Evolutionary conservation across 2,329 filamentous ascomycete genomes (phyloP).

Genomic region (Cercospora beticola): DNA sequence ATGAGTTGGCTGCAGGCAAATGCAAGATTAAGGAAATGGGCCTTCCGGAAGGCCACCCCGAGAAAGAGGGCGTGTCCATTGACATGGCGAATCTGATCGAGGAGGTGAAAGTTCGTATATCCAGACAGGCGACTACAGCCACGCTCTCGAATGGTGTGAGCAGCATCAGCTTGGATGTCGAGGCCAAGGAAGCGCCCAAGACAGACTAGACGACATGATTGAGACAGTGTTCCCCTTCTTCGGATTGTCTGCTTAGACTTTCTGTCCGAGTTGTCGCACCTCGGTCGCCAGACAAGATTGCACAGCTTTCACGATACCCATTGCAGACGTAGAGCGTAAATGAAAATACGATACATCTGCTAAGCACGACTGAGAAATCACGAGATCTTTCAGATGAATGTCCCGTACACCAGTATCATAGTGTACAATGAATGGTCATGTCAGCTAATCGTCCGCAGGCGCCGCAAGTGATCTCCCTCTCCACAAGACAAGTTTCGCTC

Average conservation of each 20-base stretch:
- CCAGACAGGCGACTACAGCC: constrained; percentile 15
- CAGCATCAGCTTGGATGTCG: constrained; percentile 28
- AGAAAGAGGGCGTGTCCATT: constrained; percentile 83
- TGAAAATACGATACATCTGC: background rate
- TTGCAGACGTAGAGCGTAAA: background rate
- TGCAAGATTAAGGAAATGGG: constrained; percentile 87
- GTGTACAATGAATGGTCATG: background rate
- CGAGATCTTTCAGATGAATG: background rate
- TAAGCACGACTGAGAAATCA: background rate
- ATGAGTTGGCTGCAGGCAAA: constrained; percentile 79
- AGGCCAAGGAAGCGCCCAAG: constrained; percentile 25
- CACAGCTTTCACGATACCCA: background rate
- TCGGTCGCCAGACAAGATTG: background rate
- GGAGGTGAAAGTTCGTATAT: constrained; percentile 59
- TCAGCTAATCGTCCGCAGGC: background rate
- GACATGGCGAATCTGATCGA: constrained; percentile 61
- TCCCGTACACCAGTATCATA: background rate
- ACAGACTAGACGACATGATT: constrained; percentile 12
- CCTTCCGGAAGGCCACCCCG: constrained; percentile 75
- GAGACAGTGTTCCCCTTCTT: background rate
- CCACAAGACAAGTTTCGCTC: background rate
- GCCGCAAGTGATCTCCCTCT: background rate
- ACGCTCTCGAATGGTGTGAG: constrained; percentile 26
- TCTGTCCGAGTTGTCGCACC: background rate
- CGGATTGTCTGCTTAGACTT: background rate